Evolutionary conservation across 2,329 filamentous ascomycete species (phyloP), one percentile per base, ranked within the genome.

Genomic region (Epichloe elymi): DNA sequence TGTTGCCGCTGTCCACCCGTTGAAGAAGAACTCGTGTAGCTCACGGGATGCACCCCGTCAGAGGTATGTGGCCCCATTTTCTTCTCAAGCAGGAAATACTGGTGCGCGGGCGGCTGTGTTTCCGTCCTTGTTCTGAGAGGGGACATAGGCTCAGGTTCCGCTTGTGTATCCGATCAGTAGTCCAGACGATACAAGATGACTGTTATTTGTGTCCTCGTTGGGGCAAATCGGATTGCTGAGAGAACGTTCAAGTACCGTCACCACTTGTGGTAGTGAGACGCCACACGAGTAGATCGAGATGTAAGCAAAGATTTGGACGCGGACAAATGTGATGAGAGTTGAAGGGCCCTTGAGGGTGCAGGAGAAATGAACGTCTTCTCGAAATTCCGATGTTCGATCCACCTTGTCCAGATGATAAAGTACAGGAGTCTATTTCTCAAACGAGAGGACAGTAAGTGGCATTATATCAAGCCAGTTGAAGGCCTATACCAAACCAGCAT

Each of bases 11-110:
- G 57, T 51, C 58, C 53, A 54, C 55, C 58, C 53, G 58, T 52
- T 53, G 53, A 49, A 41, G 58, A 55, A 50, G 55, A 38, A 52
- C 57, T 63, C 56, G 64, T 65, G 63, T 65, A 66, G 63, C 63
- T 64, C 54, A 57, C 55, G 51, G 58, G 51, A 57, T 59, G 58
- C 48, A 57, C 60, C 51, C 55, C 57, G 44, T 61, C 54, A 59
- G 61, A 55, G 56, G 58, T 61, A 48, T 57, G 57, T 59, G 60
- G 55, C 57, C 61, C 61, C 62, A 64, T 65, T 47, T 46, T 52
- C 46, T 44, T 37, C 42, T 52, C 45, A 46, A 50, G 51, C 53
- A 53, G 56, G 46, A 45, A 58, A 53, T 33, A 43, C 35, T 38
- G 49, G 48, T 51, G 20, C 41, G 49, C 51, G 37, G 36, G 41